phyloP scores from a whole-genome alignment of 768 basidiomycete species.

The Neoboletus magnificus region DNA sequence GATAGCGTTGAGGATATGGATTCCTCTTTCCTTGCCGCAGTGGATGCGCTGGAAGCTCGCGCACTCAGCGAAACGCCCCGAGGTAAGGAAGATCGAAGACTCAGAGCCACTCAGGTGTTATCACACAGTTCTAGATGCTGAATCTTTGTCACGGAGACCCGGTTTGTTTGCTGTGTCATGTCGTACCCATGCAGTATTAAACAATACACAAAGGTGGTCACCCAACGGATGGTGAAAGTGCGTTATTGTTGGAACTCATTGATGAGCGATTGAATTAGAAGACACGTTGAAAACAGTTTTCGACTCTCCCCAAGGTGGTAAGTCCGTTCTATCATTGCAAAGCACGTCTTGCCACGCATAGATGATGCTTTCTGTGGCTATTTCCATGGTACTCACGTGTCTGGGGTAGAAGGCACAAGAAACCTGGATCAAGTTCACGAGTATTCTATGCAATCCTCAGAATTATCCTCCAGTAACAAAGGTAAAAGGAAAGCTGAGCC shows the following conservation, averaged over 20 bases:
- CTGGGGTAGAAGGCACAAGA: not conserved
- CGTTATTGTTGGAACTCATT: slow-evolving; percentile 1
- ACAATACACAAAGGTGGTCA: slow-evolving; percentile 6
- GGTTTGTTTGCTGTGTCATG: slow-evolving; percentile 7
- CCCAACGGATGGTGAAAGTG: slow-evolving; percentile 1
- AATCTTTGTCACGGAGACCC: not conserved
- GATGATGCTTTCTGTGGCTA: not conserved
- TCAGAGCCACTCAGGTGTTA: not conserved
- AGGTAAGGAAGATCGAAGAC: slow-evolving; percentile 8
- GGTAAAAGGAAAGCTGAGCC: slow-evolving; percentile 41
- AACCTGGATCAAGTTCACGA: not conserved
- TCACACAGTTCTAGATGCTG: not conserved
- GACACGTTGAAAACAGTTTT: not conserved
- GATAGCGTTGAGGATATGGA: slow-evolving; percentile 20
- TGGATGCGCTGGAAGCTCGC: slow-evolving; percentile 47
- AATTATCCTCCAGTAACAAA: slow-evolving; percentile 32
- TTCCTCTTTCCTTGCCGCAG: slow-evolving; percentile 30
- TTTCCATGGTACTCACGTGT: slow-evolving; percentile 6
- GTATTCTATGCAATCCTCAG: slow-evolving; percentile 3
- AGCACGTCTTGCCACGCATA: not conserved
- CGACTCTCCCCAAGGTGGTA: slow-evolving; percentile 13
- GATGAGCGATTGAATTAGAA: not conserved
- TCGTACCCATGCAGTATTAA: not conserved
- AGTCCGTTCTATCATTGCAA: slow-evolving; percentile 4
- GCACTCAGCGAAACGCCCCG: slow-evolving; percentile 9